These are phyloP conservation scores for Henckelia pumila DNA, from an alignment of 257 asterid genomes.

Conservation along the genomic window DNA sequence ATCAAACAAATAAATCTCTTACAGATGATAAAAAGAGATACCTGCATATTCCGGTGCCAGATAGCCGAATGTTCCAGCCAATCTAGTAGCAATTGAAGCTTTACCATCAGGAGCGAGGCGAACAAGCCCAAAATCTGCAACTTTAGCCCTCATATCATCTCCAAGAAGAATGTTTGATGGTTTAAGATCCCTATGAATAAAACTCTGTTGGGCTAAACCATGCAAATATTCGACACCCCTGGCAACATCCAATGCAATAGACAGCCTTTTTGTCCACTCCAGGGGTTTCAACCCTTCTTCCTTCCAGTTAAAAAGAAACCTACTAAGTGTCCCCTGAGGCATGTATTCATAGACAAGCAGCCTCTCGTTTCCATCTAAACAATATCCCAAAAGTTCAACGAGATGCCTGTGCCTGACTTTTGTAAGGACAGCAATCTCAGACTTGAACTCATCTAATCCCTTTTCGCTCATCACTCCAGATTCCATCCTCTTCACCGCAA, in stretches of 20 bases:
- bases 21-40: too few species aligned
- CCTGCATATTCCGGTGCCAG: conserved; percentile 24
- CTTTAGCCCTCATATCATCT: conserved; percentile 13
- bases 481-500: conserved; percentile 29
- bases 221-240: conserved; percentile 1
- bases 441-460: conserved; percentile 27
- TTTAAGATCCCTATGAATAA: not conserved
- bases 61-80: conserved; percentile 24
- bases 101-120: conserved; percentile 30
- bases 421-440: conserved; percentile 25
- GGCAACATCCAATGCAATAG: conserved; percentile 10
- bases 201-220: not conserved
- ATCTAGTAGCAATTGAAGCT: conserved; percentile 24
- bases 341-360: conserved; percentile 15
- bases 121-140: conserved; percentile 25
- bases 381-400: conserved; percentile 28
- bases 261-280: conserved; percentile 27
- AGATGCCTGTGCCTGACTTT: conserved; percentile 30
- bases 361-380: conserved; percentile 23
- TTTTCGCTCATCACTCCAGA: conserved; percentile 29
- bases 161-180: conserved; percentile 8
- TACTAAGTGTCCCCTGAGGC: conserved; percentile 27
- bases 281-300: conserved; percentile 27
- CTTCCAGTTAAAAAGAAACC: conserved; percentile 26
- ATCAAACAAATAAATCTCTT: too few species aligned